A percentile compares a stretch with the other conserved stretches of the same genome.
Evolutionary conservation across 192 early-diverging fungal genomes (phyloP).

Genomic region (Haplosporangium gracile): DNA sequence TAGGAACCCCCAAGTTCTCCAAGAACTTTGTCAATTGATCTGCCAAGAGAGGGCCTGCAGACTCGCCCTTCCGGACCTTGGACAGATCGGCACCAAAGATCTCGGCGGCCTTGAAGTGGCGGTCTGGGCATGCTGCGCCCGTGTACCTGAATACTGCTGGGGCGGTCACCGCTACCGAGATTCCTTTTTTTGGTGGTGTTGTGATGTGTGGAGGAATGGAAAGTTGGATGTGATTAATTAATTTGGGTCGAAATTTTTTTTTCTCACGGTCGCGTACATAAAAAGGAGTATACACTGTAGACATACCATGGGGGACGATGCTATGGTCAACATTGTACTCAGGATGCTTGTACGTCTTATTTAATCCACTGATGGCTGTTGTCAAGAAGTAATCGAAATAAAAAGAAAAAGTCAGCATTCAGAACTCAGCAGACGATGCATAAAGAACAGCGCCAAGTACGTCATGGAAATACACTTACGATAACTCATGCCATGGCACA

Average conservation of each 20-base stretch:
- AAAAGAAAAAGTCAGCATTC: background rate
- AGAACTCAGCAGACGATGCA: background rate
- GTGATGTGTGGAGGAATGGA: background rate
- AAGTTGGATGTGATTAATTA: slow-evolving; percentile 5
- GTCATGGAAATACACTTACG: slow-evolving; percentile 13
- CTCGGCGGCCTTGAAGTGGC: slow-evolving; percentile 86
- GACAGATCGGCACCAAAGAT: slow-evolving; percentile 70
- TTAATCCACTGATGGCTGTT: slow-evolving; percentile 85
- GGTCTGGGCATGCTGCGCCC: slow-evolving; percentile 81
- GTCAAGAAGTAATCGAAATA: background rate
- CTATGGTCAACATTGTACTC: slow-evolving; percentile 83
- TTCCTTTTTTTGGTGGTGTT: slow-evolving; percentile 59
- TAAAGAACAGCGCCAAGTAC: background rate
- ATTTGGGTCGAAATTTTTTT: background rate
- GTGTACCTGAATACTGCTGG: slow-evolving; percentile 93
- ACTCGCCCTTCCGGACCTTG: slow-evolving; percentile 71
- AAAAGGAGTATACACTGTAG: background rate
- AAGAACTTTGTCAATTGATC: slow-evolving; percentile 86
- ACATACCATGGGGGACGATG: slow-evolving; percentile 66
- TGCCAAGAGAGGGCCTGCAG: slow-evolving; percentile 80
- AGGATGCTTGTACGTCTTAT: slow-evolving; percentile 84
- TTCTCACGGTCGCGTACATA: background rate
- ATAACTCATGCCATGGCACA: slow-evolving; percentile 57
- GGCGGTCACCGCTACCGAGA: slow-evolving; percentile 92
- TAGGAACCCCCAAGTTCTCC: slow-evolving; percentile 81